A percentile compares a stretch with the other conserved stretches of the same genome.
phyloP scores from a whole-genome alignment of 169 alveolate genomes.

The Plasmodium fragile region DNA sequence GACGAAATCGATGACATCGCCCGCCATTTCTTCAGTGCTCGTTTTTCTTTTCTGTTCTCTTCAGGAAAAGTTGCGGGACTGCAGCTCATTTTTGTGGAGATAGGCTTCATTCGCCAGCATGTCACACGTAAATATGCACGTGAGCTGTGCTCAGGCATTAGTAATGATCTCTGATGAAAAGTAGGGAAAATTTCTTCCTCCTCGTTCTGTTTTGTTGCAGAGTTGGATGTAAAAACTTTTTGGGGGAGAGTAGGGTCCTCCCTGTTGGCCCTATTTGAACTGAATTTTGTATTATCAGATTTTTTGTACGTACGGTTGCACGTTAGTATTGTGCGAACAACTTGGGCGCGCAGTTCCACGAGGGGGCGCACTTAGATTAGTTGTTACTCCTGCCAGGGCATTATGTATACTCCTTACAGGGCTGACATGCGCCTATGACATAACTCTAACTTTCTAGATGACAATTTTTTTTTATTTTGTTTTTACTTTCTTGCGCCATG shows the following conservation, averaged over 20 bases:
- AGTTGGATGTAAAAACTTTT: not conserved
- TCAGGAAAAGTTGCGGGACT: not conserved
- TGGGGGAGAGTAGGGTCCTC: not conserved
- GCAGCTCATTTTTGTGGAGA: not conserved
- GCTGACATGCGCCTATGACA: not conserved
- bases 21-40: not conserved
- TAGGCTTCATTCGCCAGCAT: not conserved
- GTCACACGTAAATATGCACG: not conserved
- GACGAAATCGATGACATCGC: conserved; percentile 2
- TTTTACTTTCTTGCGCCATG: not conserved
- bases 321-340: not conserved
- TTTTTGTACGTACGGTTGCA: not conserved
- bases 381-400: not conserved
- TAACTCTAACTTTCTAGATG: not conserved
- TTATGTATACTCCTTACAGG: not conserved
- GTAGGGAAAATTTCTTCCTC: not conserved
- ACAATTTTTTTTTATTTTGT: not conserved
- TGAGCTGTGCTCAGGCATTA: not conserved
- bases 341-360: not conserved
- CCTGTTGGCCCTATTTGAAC: not conserved
- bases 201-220: not conserved
- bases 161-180: not conserved
- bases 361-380: not conserved
- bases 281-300: not conserved
- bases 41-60: not conserved